phyloP scores from a whole-genome alignment of 1,284 basidiomycete genomes.

The Thelephora terrestris region DNA sequence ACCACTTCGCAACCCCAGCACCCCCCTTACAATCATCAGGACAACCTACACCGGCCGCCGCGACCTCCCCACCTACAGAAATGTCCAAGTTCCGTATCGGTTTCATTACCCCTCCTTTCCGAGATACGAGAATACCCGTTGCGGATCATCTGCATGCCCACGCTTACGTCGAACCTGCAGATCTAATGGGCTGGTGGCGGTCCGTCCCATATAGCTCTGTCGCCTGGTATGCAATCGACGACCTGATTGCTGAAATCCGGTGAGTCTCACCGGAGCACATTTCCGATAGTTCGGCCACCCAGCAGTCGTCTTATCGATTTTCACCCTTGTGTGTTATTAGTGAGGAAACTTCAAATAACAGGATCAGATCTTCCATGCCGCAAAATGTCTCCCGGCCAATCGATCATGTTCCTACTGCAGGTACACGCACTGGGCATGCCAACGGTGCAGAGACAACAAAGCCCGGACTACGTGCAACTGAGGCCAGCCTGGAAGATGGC shows the following conservation, averaged over 20 bases:
- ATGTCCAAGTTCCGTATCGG: slow-evolving; percentile 42
- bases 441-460: slow-evolving; percentile 54
- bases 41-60: slow-evolving; percentile 17
- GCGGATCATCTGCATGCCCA: slow-evolving; percentile 70
- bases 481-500: slow-evolving; percentile 34
- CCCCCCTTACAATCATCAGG: slow-evolving; percentile 20
- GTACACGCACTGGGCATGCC: slow-evolving; percentile 51
- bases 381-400: slow-evolving; percentile 46
- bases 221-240: slow-evolving; percentile 67
- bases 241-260: slow-evolving; percentile 73
- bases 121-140: slow-evolving; percentile 63
- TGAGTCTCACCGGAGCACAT: slow-evolving; percentile 25
- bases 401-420: slow-evolving; percentile 57
- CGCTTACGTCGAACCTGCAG: slow-evolving; percentile 53
- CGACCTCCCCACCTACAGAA: slow-evolving; percentile 12
- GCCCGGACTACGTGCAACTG: slow-evolving; percentile 31
- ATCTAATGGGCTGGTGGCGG: slow-evolving; percentile 64
- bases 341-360: slow-evolving; percentile 64
- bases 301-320: background rate
- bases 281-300: background rate
- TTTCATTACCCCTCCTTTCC: slow-evolving; percentile 67
- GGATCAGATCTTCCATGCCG: slow-evolving; percentile 49
- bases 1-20: slow-evolving; percentile 32
- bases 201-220: slow-evolving; percentile 52
- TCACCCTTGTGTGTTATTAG: slow-evolving; percentile 23